phyloP scores from a whole-genome alignment of 2,329 filamentous ascomycete genomes.

The Nemania abortiva region DNA sequence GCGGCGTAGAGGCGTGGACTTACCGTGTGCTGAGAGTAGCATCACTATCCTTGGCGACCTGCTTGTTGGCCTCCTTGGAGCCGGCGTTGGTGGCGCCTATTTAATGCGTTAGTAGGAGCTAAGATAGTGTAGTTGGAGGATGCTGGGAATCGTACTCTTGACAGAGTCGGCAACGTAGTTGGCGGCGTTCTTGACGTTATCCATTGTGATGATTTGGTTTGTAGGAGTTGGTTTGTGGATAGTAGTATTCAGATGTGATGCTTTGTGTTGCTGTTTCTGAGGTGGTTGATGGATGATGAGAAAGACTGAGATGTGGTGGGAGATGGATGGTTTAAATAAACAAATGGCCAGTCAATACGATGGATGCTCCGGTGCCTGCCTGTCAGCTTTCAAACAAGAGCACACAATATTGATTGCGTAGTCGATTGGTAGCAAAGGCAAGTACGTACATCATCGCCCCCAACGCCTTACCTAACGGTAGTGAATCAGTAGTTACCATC shows the following conservation, averaged over 20 bases:
- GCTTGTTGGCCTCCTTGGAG: slow-evolving; percentile 78
- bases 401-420: background rate
- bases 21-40: slow-evolving; percentile 66
- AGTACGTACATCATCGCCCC: slow-evolving; percentile 12
- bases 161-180: slow-evolving; percentile 77
- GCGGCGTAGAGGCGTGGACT: slow-evolving; percentile 38
- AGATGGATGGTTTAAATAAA: slow-evolving; percentile 44
- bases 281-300: slow-evolving; percentile 3
- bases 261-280: slow-evolving; percentile 20
- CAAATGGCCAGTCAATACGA: slow-evolving; percentile 3
- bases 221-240: slow-evolving; percentile 25
- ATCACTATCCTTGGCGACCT: slow-evolving; percentile 72
- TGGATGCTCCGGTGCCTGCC: slow-evolving; percentile 15
- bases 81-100: slow-evolving; percentile 60
- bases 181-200: slow-evolving; percentile 69
- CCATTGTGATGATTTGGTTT: slow-evolving; percentile 57
- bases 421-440: background rate
- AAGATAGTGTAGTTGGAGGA: background rate
- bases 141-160: slow-evolving; percentile 58
- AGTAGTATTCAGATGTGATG: background rate
- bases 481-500: background rate
- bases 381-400: background rate
- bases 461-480: background rate
- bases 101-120: slow-evolving; percentile 20
- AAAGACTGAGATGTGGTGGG: slow-evolving; percentile 24